Evolutionary conservation across 257 asterid genomes (phyloP), one percentile per base, ranked within the genome.

Genomic region (Solanum medicagineum): DNA sequence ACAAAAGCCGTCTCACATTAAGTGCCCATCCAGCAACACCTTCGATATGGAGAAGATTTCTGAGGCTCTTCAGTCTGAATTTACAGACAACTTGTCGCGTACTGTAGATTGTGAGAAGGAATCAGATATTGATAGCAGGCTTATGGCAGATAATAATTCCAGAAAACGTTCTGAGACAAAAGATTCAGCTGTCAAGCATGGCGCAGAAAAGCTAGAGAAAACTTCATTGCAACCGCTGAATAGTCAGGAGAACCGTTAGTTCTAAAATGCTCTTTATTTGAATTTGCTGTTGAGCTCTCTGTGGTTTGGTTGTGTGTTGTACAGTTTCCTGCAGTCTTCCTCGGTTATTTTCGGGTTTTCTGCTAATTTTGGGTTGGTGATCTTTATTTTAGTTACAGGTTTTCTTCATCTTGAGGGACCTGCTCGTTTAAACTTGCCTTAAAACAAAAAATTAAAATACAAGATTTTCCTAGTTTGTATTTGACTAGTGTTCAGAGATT

Each of bases 1-100:
- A 82, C 60, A 90, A 66, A 93, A 87, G 88, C 91, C 91, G 19
- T 68, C 89, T 87, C 94, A 92, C 86, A 32, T 91, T 16, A 86
- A 94, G 87, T 91, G 92, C 93, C 88, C 86, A 42, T 93, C 99
- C 51, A 86, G 75, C 84, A 81, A 89, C 65, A 93, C 90, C 53
- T 89, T 90, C 85, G 98, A 92, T 86, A 87, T 89, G 93, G 93
- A 91, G 87, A 92, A 87, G 85, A 88, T 91, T 84, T 89, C 95
- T n/a, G 81, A 36, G 24, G 87, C 94, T 81, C 90, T 86, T 85
- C 93, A 92, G 17, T 86, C 96, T 44, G 84, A 86, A 85, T 85
- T 91, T 24, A 49, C 29, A 60, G 92, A 90, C 40, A 89, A 81
- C 74, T 57, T 70, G 83, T 89, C 84, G 71, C 84, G 44, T 86